A percentile compares a stretch with the other conserved stretches of the same genome.
These are phyloP conservation scores for Penicillium polonicum DNA, from an alignment of 2,329 filamentous ascomycete genomes.

Conservation along the genomic window DNA sequence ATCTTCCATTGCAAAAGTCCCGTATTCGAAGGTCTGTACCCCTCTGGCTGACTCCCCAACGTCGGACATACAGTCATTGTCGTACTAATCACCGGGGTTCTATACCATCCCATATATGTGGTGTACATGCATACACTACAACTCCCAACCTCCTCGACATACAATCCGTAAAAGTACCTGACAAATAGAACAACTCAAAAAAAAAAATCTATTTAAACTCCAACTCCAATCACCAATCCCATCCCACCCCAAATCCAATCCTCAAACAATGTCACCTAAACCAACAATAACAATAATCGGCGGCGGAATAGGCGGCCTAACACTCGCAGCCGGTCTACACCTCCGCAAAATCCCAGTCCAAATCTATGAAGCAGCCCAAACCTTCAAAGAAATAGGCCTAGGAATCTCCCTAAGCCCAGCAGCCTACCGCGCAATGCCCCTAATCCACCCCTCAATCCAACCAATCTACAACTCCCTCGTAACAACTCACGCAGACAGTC, in stretches of 20 bases:
- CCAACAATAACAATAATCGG: conserved; percentile 55
- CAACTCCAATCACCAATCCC: not conserved
- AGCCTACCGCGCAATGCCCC: conserved; percentile 54
- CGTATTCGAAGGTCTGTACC: not conserved
- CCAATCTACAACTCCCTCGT: conserved; percentile 34
- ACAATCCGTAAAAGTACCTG: not conserved
- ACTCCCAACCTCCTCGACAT: not conserved
- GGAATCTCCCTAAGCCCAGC: conserved; percentile 59
- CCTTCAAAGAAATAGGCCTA: conserved; percentile 59
- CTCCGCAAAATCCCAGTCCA: conserved; percentile 47
- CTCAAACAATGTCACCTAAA: conserved; percentile 16
- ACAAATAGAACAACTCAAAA: not conserved
- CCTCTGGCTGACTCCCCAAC: not conserved
- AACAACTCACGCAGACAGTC: conserved; percentile 36
- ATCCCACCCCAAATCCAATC: not conserved
- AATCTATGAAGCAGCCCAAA: conserved; percentile 57
- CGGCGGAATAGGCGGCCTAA: conserved; percentile 59
- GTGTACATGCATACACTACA: not conserved
- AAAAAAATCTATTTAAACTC: not conserved
- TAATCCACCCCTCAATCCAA: conserved; percentile 48
- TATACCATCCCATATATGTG: not conserved
- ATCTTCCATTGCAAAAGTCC: not conserved
- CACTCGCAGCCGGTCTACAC: conserved; percentile 53
- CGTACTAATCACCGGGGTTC: not conserved
- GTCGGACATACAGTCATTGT: not conserved